Percentiles rank a stretch among this genome's conserved stretches.
phyloP scores from a whole-genome alignment of 169 alveolate species.

The Plasmodium gaboni region DNA sequence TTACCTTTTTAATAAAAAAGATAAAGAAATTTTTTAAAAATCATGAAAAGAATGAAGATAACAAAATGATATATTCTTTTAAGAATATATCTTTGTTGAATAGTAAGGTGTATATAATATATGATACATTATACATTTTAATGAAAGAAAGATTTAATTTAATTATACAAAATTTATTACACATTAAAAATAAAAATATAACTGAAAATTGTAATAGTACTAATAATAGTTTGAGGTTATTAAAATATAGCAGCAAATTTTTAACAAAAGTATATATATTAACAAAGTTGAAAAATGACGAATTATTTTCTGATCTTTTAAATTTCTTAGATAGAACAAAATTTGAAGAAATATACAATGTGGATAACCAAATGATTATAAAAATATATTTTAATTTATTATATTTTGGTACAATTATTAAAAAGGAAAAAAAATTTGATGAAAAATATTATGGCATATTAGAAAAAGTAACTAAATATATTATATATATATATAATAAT shows the following conservation, averaged over 20 bases:
- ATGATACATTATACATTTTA: slow-evolving; percentile 6
- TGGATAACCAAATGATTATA: background rate
- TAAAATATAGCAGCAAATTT: slow-evolving; percentile 13
- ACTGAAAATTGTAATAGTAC: slow-evolving; percentile 1
- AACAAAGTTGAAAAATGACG: background rate
- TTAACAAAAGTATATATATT: slow-evolving; percentile 23
- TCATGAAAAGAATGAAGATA: background rate
- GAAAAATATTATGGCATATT: slow-evolving; percentile 29
- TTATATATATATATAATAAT: slow-evolving; percentile 22
- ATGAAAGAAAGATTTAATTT: slow-evolving; percentile 20
- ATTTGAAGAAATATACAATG: background rate
- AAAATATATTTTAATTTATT: slow-evolving; percentile 14
- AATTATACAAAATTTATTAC: slow-evolving; percentile 18
- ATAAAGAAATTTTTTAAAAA: slow-evolving; percentile 11
- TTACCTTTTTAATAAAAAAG: slow-evolving; percentile 15
- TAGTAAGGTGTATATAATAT: background rate
- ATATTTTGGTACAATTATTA: slow-evolving; percentile 45
- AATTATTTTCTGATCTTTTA: slow-evolving; percentile 1
- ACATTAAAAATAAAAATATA: slow-evolving; percentile 2
- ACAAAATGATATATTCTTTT: background rate
- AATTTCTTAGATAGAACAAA: background rate
- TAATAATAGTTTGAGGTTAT: background rate
- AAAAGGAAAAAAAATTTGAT: slow-evolving; percentile 40
- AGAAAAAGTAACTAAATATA: slow-evolving; percentile 34
- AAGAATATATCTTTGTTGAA: background rate